Evolutionary conservation across 495 filamentous ascomycete genomes (phyloP).

Genomic region (Aspergillus indologenus): DNA sequence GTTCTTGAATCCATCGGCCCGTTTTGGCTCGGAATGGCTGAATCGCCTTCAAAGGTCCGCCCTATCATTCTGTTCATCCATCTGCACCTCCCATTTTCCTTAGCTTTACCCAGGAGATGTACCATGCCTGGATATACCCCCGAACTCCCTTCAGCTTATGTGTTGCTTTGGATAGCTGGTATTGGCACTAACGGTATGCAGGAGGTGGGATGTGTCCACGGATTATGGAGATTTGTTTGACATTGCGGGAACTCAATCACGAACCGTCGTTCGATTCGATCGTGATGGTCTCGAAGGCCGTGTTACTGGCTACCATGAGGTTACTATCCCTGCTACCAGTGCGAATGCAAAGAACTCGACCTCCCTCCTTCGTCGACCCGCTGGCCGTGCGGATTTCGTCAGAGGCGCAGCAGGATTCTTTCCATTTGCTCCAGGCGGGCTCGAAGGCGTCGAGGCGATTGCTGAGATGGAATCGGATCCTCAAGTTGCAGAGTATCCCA

Average conservation of each 20-base stretch:
- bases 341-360: slow-evolving; percentile 97
- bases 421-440: slow-evolving; percentile 88
- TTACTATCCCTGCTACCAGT: slow-evolving; percentile 85
- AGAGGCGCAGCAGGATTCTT: slow-evolving; percentile 94
- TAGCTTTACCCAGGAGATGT: neutral
- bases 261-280: slow-evolving; percentile 87
- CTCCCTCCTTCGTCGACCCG: slow-evolving; percentile 82
- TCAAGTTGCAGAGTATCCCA: slow-evolving; percentile 38
- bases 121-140: neutral
- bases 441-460: slow-evolving; percentile 81
- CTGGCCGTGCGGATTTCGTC: slow-evolving; percentile 85
- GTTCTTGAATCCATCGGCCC: slow-evolving; percentile 72
- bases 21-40: slow-evolving; percentile 79
- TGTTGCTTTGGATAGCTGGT: neutral
- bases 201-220: slow-evolving; percentile 76
- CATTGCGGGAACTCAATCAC: slow-evolving; percentile 84
- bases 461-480: slow-evolving; percentile 70
- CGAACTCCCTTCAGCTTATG: neutral
- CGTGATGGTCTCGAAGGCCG: slow-evolving; percentile 90
- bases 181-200: slow-evolving; percentile 20
- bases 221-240: slow-evolving; percentile 78
- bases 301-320: slow-evolving; percentile 91
- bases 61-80: neutral
- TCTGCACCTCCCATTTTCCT: neutral
- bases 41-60: slow-evolving; percentile 76